Conservation (phyloP, 495 filamentous ascomycete genomes). For the Pyrenopolyporus hunteri region DNA sequence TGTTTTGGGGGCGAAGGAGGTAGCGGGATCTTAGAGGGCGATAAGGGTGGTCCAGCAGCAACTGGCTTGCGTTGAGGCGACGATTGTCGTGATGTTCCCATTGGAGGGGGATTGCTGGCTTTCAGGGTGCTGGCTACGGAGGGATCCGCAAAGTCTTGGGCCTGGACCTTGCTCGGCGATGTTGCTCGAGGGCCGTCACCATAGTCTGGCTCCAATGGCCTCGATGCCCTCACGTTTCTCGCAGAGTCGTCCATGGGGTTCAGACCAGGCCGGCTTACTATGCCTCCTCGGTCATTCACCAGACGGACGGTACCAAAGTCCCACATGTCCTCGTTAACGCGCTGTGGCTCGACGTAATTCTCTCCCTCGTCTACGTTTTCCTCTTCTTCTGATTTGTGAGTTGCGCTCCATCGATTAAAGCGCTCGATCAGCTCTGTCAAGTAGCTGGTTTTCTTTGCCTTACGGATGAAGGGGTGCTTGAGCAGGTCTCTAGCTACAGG, state of each 20-base stretch:
- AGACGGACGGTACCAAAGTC: slow-evolving; percentile 93
- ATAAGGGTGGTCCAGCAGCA: slow-evolving; percentile 48
- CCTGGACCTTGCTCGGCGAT: slow-evolving; percentile 51
- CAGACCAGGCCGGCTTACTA: slow-evolving; percentile 52
- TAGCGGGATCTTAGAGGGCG: slow-evolving; percentile 68
- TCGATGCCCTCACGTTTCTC: slow-evolving; percentile 67
- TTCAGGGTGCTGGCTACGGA: slow-evolving; percentile 50
- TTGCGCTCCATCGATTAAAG: slow-evolving; percentile 81
- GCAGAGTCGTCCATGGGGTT: slow-evolving; percentile 76
- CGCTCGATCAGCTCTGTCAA: slow-evolving; percentile 93
- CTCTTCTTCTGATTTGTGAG: slow-evolving; percentile 70
- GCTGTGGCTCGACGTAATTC: slow-evolving; percentile 36
- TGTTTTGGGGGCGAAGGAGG: slow-evolving; percentile 61
- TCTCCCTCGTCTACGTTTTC: slow-evolving; percentile 58
- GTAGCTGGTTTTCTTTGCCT: slow-evolving; percentile 87
- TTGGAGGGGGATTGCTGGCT: slow-evolving; percentile 29
- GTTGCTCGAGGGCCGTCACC: slow-evolving; percentile 50
- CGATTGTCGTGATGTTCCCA: slow-evolving; percentile 48
- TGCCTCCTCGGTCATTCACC: slow-evolving; percentile 60
- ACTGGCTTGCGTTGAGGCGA: slow-evolving; percentile 68
- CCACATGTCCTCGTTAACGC: slow-evolving; percentile 84
- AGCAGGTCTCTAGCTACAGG: slow-evolving; percentile 87
- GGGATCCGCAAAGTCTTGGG: slow-evolving; percentile 42
- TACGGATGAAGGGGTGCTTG: slow-evolving; percentile 85
- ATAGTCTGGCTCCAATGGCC: slow-evolving; percentile 53